Percentiles rank a stretch among this genome's conserved stretches.
These are phyloP conservation scores for Diospyros kaki DNA, from an alignment of 148 eudicot species.

Conservation along the genomic window DNA sequence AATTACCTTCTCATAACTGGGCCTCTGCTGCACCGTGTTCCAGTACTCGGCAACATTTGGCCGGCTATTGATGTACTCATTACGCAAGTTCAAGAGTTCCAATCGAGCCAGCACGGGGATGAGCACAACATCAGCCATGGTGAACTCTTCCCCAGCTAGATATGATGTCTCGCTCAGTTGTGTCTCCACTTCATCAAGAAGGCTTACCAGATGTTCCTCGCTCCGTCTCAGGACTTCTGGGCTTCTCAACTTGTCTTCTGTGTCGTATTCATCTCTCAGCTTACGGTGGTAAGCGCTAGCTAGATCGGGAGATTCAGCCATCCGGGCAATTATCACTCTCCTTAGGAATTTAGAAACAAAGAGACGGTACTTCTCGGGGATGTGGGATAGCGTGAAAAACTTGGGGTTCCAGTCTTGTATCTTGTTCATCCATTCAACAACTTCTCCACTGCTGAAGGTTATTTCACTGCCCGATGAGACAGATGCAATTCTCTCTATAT, in stretches of 20 bases:
- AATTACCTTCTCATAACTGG: constrained; percentile 74
- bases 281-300: constrained; percentile 77
- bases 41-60: constrained; percentile 69
- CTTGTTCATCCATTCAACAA: constrained; percentile 72
- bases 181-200: constrained; percentile 76
- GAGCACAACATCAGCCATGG: constrained; percentile 74
- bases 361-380: constrained; percentile 57
- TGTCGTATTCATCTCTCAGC: constrained; percentile 70
- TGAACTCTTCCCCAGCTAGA: constrained; percentile 69
- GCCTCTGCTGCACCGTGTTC: constrained; percentile 57
- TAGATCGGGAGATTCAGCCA: constrained; percentile 84
- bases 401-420: constrained; percentile 88
- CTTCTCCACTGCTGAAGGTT: constrained; percentile 48
- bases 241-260: constrained; percentile 65
- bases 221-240: constrained; percentile 51
- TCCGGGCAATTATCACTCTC: constrained; percentile 72
- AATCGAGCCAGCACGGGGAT: constrained; percentile 67
- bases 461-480: constrained; percentile 64
- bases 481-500: constrained; percentile 77
- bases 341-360: constrained; percentile 68
- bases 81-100: constrained; percentile 53
- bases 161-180: constrained; percentile 47
- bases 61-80: constrained; percentile 51
- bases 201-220: constrained; percentile 56
- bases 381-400: constrained; percentile 74